Base-by-base conservation (phyloP, 2,329 filamentous ascomycete species). In the Dothistroma septosporum region DNA sequence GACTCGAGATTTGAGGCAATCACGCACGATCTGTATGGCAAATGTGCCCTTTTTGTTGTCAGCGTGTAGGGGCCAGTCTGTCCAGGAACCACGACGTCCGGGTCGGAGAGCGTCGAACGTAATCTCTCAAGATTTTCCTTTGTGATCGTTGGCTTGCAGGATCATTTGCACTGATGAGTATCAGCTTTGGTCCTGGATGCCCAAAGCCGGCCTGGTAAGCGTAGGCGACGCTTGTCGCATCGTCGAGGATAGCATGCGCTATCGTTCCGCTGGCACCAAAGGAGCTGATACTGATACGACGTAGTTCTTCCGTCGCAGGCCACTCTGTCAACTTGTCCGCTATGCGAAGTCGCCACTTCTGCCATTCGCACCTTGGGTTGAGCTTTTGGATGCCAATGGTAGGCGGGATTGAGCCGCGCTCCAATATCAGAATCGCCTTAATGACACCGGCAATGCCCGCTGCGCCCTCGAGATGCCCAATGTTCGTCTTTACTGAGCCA, bases 241-340 rank as follows among this genome's bases (percentile, higher is more conserved):
- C 67, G 12, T 70, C 69, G 1, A 72, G 21, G 32, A 73, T 69
- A 2, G 62, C 67, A 52, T 73, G 70, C 0, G 65, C 63, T 32
- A 72, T 73, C 12, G 68, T 64, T 16, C 70, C 70, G 8, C 70
- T 69, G 53, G 65, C 64, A 5, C 70, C 70, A 35, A 72, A 71
- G 19, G 52, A 62, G 56, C 69, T 69, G 49, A 66, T 44, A 57
- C 46, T 4, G 5, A 59, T 58, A 28, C 68, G 56, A 11, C 64
- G 52, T 2, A 61, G 28, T 4, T 64, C 62, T 5, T 55, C 35
- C n/a, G n/a, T n/a, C n/a, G 68, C 61, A 0, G 74, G 75, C 16
- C 73, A 75, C 14, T 69, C 71, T 10, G 70, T 57, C 1, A 59
- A 31, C 28, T 64, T 32, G 2, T 49, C 59, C 12, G 67, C 62